These are phyloP conservation scores for Amanita jacksonii DNA, from an alignment of 768 basidiomycete genomes.

Conservation along the genomic window DNA sequence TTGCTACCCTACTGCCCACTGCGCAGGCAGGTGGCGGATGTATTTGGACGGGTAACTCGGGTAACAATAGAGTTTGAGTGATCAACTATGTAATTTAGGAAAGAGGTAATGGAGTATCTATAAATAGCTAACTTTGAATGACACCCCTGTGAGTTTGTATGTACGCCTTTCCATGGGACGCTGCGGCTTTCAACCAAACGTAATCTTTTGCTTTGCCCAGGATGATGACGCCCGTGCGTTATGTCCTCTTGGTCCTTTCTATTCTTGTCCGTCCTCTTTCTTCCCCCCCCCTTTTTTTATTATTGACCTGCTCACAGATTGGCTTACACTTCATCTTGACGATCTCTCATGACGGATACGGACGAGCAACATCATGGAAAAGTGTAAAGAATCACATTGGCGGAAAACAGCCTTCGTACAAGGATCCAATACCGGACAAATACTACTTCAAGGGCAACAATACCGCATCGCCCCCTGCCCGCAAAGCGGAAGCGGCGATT, in stretches of 20 bases:
- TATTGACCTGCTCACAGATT: slow-evolving; percentile 23
- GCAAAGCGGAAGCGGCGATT: slow-evolving; percentile 75
- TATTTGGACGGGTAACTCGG: too few species aligned
- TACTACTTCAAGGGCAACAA: slow-evolving; percentile 38
- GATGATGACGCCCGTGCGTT: slow-evolving; percentile 52
- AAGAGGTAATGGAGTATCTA: too few species aligned
- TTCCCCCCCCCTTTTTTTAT: background rate
- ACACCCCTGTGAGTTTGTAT: background rate
- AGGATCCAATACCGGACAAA: slow-evolving; percentile 48
- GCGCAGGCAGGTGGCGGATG: too few species aligned
- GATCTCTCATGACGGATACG: slow-evolving; percentile 58
- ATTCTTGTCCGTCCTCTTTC: slow-evolving; percentile 28
- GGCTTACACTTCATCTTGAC: slow-evolving; percentile 56
- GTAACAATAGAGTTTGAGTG: too few species aligned
- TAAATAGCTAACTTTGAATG: background rate
- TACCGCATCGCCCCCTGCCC: slow-evolving; percentile 27
- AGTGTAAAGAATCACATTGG: slow-evolving; percentile 27
- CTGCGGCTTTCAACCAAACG: background rate
- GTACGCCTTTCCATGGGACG: background rate
- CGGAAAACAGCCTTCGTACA: slow-evolving; percentile 35
- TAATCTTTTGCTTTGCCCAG: slow-evolving; percentile 9
- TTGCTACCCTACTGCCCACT: too few species aligned
- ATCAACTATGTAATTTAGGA: background rate
- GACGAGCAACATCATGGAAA: slow-evolving; percentile 45
- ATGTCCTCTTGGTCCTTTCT: slow-evolving; percentile 39